phyloP scores from a whole-genome alignment of 2,329 filamentous ascomycete species.

The Cladosporium sp. region DNA sequence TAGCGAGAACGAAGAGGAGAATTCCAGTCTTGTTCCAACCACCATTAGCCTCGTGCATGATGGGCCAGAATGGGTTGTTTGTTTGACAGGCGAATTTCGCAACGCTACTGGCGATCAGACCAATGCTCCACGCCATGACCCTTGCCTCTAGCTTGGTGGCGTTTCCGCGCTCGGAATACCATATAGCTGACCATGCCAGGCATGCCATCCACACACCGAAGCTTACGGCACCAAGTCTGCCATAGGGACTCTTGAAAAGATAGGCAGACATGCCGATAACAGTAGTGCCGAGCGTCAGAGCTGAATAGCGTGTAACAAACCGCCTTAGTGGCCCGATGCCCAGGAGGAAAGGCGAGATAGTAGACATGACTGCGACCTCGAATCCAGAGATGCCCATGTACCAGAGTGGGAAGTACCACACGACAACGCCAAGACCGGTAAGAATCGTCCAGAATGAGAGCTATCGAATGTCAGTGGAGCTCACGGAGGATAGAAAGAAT shows the following conservation, averaged over 20 bases:
- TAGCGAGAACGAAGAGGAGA: conserved; percentile 68
- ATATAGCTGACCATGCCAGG: conserved; percentile 77
- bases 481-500: background rate
- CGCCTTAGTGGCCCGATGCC: conserved; percentile 65
- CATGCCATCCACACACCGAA: conserved; percentile 78
- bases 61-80: conserved; percentile 96
- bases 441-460: conserved; percentile 95
- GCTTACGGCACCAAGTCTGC: conserved; percentile 74
- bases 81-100: conserved; percentile 91
- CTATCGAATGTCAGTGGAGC: conserved; percentile 38
- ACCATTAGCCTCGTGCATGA: conserved; percentile 83
- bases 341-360: conserved; percentile 75
- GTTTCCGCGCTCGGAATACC: conserved; percentile 73
- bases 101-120: conserved; percentile 78
- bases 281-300: conserved; percentile 69
- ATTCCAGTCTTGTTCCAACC: conserved; percentile 88
- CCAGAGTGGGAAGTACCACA: conserved; percentile 99
- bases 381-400: conserved; percentile 98
- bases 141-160: conserved; percentile 74
- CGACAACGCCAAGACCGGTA: conserved; percentile 79
- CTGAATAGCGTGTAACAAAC: conserved; percentile 60
- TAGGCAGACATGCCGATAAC: conserved; percentile 77
- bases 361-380: conserved; percentile 82
- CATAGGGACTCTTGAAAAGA: conserved; percentile 65
- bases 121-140: conserved; percentile 74